Conservation (phyloP, 768 basidiomycete genomes). For the Dacryopinax spathularia region DNA sequence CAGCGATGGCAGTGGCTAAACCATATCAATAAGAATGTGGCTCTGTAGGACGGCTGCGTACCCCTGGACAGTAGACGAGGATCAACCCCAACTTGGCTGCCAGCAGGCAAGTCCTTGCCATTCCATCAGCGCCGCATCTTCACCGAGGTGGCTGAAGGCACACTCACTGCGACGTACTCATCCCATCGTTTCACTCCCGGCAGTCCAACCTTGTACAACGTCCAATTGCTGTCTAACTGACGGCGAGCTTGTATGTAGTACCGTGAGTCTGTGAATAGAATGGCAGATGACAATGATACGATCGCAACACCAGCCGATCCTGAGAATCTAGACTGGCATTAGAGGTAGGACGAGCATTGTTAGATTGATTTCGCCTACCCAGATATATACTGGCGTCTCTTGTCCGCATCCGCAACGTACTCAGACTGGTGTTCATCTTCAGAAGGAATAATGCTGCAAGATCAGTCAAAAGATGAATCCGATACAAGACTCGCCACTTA, state of each 20-base stretch:
- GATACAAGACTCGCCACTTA: background rate
- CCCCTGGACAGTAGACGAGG: constrained; percentile 62
- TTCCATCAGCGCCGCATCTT: constrained; percentile 23
- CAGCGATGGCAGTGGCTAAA: constrained; percentile 44
- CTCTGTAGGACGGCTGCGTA: too few species aligned
- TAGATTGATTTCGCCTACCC: constrained; percentile 36
- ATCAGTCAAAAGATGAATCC: background rate
- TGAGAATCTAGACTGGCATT: constrained; percentile 50
- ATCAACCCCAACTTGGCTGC: constrained; percentile 61
- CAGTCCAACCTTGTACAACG: constrained; percentile 42
- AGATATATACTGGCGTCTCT: constrained; percentile 62
- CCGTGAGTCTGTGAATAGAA: constrained; percentile 63
- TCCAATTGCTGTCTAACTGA: constrained; percentile 64
- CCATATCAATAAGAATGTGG: too few species aligned
- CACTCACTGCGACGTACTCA: constrained; percentile 55
- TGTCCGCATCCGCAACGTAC: constrained; percentile 62
- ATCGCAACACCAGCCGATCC: constrained; percentile 61
- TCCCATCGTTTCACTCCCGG: constrained; percentile 56
- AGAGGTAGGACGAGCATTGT: constrained; percentile 5
- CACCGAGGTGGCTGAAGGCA: background rate
- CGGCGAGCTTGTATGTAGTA: constrained; percentile 69
- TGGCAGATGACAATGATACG: constrained; percentile 50
- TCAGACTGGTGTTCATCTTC: constrained; percentile 78
- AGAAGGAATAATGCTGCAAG: constrained; percentile 51
- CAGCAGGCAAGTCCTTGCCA: constrained; percentile 29